phyloP scores from a whole-genome alignment of 768 basidiomycete genomes.

The Lactarius quietus region DNA sequence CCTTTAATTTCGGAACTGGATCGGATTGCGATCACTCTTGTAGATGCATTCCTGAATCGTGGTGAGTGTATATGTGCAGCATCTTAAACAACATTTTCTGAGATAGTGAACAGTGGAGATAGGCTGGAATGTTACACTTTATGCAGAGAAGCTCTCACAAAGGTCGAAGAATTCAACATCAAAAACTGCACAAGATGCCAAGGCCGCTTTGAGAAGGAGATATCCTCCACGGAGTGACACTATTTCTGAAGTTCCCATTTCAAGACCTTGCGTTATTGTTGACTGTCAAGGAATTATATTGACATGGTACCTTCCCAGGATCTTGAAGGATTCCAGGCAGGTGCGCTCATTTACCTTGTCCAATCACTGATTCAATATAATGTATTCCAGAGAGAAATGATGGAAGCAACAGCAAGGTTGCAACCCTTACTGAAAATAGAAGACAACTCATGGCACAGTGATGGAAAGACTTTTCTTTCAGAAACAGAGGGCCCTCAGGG shows the following conservation, averaged over 20 bases:
- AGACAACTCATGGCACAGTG: not conserved
- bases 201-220: not conserved
- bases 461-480: not conserved
- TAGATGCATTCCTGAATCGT: not conserved
- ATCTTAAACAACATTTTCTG: not conserved
- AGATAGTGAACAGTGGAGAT: not conserved
- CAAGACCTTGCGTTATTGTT: not conserved
- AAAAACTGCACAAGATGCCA: too few species aligned
- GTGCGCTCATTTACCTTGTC: not conserved
- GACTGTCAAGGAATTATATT: not conserved
- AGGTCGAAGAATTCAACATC: not conserved
- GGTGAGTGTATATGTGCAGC: not conserved
- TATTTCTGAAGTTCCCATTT: too few species aligned
- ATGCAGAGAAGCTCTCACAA: not conserved
- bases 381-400: not conserved
- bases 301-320: not conserved
- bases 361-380: not conserved
- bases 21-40: not conserved
- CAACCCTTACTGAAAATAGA: not conserved
- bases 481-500: not conserved
- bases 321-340: not conserved
- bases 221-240: not conserved
- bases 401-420: not conserved
- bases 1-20: not conserved
- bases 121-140: not conserved